Percentiles rank a stretch among this genome's conserved stretches.
Conservation (phyloP, 257 asterid species). For the Galeopsis tetrahit region DNA sequence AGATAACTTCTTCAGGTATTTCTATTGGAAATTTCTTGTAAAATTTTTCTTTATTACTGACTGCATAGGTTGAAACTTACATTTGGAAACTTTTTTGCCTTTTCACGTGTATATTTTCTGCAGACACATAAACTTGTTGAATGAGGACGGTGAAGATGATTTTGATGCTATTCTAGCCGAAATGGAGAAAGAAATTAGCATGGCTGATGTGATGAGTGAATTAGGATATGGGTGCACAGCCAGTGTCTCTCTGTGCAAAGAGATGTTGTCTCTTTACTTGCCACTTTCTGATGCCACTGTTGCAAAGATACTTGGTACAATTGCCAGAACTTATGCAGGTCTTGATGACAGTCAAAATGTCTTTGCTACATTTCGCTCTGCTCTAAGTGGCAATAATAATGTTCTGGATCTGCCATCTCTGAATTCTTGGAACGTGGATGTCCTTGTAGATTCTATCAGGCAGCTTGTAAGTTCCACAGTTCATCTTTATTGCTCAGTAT, state of each 20-base stretch:
- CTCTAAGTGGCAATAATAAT: slow-evolving; percentile 57
- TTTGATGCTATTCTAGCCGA: slow-evolving; percentile 89
- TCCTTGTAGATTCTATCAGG: slow-evolving; percentile 83
- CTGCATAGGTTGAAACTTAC: background rate
- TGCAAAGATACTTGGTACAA: slow-evolving; percentile 81
- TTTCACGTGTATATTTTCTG: slow-evolving; percentile 35
- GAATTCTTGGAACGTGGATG: slow-evolving; percentile 77
- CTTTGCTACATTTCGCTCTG: slow-evolving; percentile 71
- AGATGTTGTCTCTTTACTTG: slow-evolving; percentile 71
- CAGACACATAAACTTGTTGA: slow-evolving; percentile 65
- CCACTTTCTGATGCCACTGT: slow-evolving; percentile 79
- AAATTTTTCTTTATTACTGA: slow-evolving; percentile 11
- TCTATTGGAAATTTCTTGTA: slow-evolving; percentile 10
- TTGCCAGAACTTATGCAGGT: slow-evolving; percentile 69
- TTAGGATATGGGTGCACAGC: slow-evolving; percentile 93
- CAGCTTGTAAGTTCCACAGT: slow-evolving; percentile 69
- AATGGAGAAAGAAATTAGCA: slow-evolving; percentile 93
- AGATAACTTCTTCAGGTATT: slow-evolving; percentile 74
- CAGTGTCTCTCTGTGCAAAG: slow-evolving; percentile 78
- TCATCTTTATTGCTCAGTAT: slow-evolving; percentile 25
- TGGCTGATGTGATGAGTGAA: slow-evolving; percentile 90
- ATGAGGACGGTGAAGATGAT: slow-evolving; percentile 72
- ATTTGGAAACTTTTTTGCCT: background rate
- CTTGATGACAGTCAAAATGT: slow-evolving; percentile 74
- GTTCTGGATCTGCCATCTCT: slow-evolving; percentile 53